These are phyloP conservation scores for Carpinus viminea DNA, from an alignment of 306 rosid species.

Conservation along the genomic window DNA sequence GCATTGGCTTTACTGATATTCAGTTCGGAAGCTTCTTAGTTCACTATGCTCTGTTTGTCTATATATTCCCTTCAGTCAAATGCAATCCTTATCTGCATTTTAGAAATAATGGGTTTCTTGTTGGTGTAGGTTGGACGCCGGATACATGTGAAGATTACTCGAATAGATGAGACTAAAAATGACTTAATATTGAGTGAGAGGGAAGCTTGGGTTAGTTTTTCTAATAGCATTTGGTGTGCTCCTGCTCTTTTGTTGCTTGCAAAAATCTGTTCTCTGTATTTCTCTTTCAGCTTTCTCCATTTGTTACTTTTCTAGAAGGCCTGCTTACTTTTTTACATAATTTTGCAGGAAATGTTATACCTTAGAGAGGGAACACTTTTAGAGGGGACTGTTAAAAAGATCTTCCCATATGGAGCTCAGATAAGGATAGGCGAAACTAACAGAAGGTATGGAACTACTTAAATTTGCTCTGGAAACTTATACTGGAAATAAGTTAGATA, in stretches of 20 bases:
- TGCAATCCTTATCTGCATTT: slow-evolving; percentile 21
- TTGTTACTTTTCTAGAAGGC: slow-evolving; percentile 15
- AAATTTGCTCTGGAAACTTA: slow-evolving; percentile 16
- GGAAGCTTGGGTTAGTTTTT: slow-evolving; percentile 86
- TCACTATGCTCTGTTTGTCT: not conserved
- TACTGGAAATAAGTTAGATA: slow-evolving; percentile 8
- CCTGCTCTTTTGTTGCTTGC: slow-evolving; percentile 14
- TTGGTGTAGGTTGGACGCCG: slow-evolving; percentile 72
- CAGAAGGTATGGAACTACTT: slow-evolving; percentile 55
- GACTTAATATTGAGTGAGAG: slow-evolving; percentile 77
- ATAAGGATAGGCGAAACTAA: slow-evolving; percentile 66
- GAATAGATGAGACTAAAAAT: slow-evolving; percentile 74
- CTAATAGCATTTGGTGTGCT: slow-evolving; percentile 15
- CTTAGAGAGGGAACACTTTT: slow-evolving; percentile 86
- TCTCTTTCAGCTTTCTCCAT: not conserved
- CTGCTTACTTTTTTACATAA: slow-evolving; percentile 11
- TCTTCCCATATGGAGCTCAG: slow-evolving; percentile 87
- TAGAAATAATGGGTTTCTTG: slow-evolving; percentile 16
- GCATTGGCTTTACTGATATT: not conserved
- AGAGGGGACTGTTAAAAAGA: slow-evolving; percentile 76
- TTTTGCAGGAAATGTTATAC: slow-evolving; percentile 58
- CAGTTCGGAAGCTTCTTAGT: not conserved
- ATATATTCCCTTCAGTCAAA: not conserved
- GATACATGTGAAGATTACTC: slow-evolving; percentile 65
- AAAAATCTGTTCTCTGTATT: not conserved